Percentiles rank a stretch among this genome's conserved stretches.
These are phyloP conservation scores for Penicillium sp. DNA, from an alignment of 2,329 filamentous ascomycete genomes.

Conservation along the genomic window DNA sequence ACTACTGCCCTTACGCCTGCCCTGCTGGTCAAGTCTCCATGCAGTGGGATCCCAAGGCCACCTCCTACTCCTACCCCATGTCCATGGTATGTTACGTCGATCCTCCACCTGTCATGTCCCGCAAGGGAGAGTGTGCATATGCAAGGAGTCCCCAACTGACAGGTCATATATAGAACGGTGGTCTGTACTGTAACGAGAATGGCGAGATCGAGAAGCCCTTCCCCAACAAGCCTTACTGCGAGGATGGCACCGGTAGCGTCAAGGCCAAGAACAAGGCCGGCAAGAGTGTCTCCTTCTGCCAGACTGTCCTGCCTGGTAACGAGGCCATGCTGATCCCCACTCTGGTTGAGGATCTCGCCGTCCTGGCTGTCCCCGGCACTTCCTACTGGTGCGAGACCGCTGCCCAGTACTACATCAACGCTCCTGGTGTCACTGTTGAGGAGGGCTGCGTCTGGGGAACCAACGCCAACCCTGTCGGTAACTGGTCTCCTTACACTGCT, in stretches of 20 bases:
- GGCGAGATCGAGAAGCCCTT: slow-evolving; percentile 74
- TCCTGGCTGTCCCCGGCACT: slow-evolving; percentile 70
- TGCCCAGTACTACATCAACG: slow-evolving; percentile 81
- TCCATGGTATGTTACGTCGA: slow-evolving; percentile 66
- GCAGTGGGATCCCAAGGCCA: slow-evolving; percentile 75
- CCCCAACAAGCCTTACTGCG: slow-evolving; percentile 68
- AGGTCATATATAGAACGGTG: slow-evolving; percentile 63
- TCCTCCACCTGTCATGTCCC: slow-evolving; percentile 9
- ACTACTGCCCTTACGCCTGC: slow-evolving; percentile 78
- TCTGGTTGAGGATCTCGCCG: slow-evolving; percentile 60
- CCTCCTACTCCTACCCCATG: slow-evolving; percentile 66
- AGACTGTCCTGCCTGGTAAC: slow-evolving; percentile 77
- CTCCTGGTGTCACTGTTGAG: slow-evolving; percentile 64
- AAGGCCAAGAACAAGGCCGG: slow-evolving; percentile 69
- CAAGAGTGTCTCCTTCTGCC: slow-evolving; percentile 70
- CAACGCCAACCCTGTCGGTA: slow-evolving; percentile 65
- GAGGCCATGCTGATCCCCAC: slow-evolving; percentile 84
- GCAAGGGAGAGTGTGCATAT: slow-evolving; percentile 6
- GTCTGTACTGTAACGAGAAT: slow-evolving; percentile 70
- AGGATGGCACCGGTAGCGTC: slow-evolving; percentile 68
- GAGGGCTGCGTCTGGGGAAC: slow-evolving; percentile 75
- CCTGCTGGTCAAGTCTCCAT: slow-evolving; percentile 75
- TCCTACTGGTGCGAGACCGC: slow-evolving; percentile 74
- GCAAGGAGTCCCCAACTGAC: slow-evolving; percentile 16
- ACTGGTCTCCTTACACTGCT: slow-evolving; percentile 78